A percentile compares a stretch with the other conserved stretches of the same genome.
Evolutionary conservation across 208 protist genomes (phyloP).

Genomic region (Acanthamoeba rhysodes): DNA sequence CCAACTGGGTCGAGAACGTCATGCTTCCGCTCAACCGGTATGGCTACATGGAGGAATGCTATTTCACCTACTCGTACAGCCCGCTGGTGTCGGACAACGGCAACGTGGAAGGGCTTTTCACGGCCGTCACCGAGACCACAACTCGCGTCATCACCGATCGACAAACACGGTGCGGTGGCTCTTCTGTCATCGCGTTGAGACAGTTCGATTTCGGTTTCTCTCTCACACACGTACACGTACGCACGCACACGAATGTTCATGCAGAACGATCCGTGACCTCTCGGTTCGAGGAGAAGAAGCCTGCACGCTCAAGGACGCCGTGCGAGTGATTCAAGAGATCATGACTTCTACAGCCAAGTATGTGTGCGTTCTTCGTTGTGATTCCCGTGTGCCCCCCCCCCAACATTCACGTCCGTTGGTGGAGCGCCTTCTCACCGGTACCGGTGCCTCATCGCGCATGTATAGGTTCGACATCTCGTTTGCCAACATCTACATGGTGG

Average conservation of each 20-base stretch:
- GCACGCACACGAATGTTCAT: too few relatives aligned
- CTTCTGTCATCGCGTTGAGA: background rate
- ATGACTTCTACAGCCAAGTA: background rate
- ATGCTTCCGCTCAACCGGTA: background rate
- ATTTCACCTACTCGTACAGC: slow-evolving; percentile 60
- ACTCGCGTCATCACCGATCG: background rate
- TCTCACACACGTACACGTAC: too few relatives aligned
- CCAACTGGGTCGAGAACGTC: background rate
- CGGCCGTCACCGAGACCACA: slow-evolving; percentile 20
- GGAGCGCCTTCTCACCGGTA: background rate
- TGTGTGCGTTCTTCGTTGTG: background rate
- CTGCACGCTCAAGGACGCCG: background rate
- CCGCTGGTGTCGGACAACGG: slow-evolving; percentile 16
- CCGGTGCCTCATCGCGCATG: background rate
- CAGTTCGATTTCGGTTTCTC: background rate
- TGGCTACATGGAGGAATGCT: slow-evolving; percentile 40
- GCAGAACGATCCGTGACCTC: background rate
- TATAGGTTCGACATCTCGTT: slow-evolving; percentile 34
- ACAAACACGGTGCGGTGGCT: background rate
- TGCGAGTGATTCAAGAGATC: background rate
- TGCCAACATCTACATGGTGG: slow-evolving; percentile 17
- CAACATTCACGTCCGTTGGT: background rate
- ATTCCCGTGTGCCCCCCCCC: background rate
- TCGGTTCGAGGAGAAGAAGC: background rate
- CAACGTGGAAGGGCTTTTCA: background rate